These are phyloP conservation scores for Fusarium domesticum DNA, from an alignment of 2,329 filamentous ascomycete species.

Conservation along the genomic window DNA sequence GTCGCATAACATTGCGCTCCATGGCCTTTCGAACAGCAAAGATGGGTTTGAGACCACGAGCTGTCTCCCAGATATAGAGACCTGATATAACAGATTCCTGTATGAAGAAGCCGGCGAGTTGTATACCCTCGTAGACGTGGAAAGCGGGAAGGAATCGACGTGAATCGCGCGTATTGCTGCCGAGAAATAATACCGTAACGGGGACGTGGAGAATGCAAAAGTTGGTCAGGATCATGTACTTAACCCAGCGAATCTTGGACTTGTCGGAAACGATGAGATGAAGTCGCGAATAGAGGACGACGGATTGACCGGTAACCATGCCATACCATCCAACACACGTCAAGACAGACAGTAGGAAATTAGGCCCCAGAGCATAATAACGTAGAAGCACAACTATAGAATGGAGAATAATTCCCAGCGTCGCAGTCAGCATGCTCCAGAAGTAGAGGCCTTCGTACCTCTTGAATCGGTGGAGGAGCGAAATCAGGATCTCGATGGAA, in stretches of 20 bases:
- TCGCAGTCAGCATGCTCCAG: slow-evolving; percentile 17
- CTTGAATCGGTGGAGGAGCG: slow-evolving; percentile 16
- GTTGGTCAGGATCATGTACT: slow-evolving; percentile 19
- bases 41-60: slow-evolving; percentile 14
- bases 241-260: slow-evolving; percentile 16
- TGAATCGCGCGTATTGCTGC: slow-evolving; percentile 13
- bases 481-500: slow-evolving; percentile 20
- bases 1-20: slow-evolving; percentile 17
- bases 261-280: slow-evolving; percentile 19
- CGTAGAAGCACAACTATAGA: slow-evolving; percentile 17
- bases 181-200: slow-evolving; percentile 13
- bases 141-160: slow-evolving; percentile 9
- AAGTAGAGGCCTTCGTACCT: slow-evolving; percentile 17
- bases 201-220: slow-evolving; percentile 17
- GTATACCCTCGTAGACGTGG: slow-evolving; percentile 19
- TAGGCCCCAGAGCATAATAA: slow-evolving; percentile 18
- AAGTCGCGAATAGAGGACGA: slow-evolving; percentile 17
- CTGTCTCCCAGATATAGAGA: slow-evolving; percentile 20
- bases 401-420: slow-evolving; percentile 13
- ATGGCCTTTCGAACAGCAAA: slow-evolving; percentile 11
- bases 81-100: slow-evolving; percentile 18
- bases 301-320: slow-evolving; percentile 20
- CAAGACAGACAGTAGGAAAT: slow-evolving; percentile 17
- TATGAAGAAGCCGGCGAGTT: slow-evolving; percentile 17
- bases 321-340: slow-evolving; percentile 22